Conservation (phyloP, 2,329 filamentous ascomycete genomes). For the Pseudomassariella vexata region DNA sequence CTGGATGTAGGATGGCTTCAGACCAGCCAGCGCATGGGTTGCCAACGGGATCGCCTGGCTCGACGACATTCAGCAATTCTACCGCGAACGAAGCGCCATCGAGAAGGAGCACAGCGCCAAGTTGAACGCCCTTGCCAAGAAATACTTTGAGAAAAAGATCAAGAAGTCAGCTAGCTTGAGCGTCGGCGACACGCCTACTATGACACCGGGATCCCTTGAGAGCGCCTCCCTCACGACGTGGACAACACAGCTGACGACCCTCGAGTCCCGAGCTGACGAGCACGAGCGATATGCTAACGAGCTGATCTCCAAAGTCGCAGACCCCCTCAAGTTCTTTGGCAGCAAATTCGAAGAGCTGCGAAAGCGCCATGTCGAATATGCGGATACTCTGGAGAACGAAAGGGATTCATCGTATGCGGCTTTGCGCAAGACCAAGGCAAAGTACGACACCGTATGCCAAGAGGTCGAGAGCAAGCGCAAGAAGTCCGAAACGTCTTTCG, state of each 20-base stretch:
- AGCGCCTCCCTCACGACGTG: slow-evolving; percentile 96
- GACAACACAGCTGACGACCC: slow-evolving; percentile 85
- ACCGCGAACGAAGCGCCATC: slow-evolving; percentile 86
- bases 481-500: slow-evolving; percentile 90
- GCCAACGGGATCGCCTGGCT: slow-evolving; percentile 87
- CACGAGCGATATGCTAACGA: slow-evolving; percentile 81
- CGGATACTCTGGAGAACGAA: slow-evolving; percentile 83
- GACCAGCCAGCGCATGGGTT: slow-evolving; percentile 89
- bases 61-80: slow-evolving; percentile 95
- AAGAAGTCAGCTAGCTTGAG: slow-evolving; percentile 83
- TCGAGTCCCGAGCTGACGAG: slow-evolving; percentile 82
- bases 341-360: slow-evolving; percentile 83
- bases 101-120: slow-evolving; percentile 96
- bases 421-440: slow-evolving; percentile 82
- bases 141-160: slow-evolving; percentile 95
- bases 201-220: slow-evolving; percentile 94
- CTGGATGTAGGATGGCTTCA: slow-evolving; percentile 78
- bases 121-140: slow-evolving; percentile 81
- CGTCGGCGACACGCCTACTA: slow-evolving; percentile 85
- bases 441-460: slow-evolving; percentile 89
- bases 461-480: slow-evolving; percentile 92
- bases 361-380: slow-evolving; percentile 85
- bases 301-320: slow-evolving; percentile 73
- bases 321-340: slow-evolving; percentile 73
- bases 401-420: slow-evolving; percentile 79